Conservation (phyloP, 768 basidiomycete species). For the Suillus hirtellus region DNA sequence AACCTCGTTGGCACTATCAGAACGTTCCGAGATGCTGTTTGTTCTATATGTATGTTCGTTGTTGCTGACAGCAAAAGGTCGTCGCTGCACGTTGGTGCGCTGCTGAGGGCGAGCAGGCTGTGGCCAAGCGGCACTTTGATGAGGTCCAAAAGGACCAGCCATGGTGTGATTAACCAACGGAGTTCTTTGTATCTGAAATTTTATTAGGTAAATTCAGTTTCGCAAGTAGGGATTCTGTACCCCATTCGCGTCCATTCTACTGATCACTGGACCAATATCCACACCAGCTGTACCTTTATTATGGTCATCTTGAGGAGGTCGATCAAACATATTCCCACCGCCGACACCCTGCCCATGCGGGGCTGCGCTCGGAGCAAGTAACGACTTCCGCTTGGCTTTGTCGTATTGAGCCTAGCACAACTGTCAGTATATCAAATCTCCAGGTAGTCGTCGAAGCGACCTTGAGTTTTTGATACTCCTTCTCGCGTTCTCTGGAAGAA, state of each 20-base stretch:
- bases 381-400: constrained; percentile 78
- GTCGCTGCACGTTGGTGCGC: constrained; percentile 38
- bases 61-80: constrained; percentile 37
- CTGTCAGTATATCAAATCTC: constrained; percentile 1
- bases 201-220: constrained; percentile 11
- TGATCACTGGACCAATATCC: constrained; percentile 57
- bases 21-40: constrained; percentile 52
- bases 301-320: constrained; percentile 22
- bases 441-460: constrained; percentile 32
- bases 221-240: constrained; percentile 33
- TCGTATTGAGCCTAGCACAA: constrained; percentile 67
- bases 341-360: constrained; percentile 22
- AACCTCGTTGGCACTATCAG: constrained; percentile 73
- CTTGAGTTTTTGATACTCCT: constrained; percentile 87
- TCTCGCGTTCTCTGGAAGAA: constrained; percentile 71
- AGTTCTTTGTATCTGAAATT: constrained; percentile 64
- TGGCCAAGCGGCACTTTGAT: constrained; percentile 33
- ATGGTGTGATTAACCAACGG: constrained; percentile 56
- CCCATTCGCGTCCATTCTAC: constrained; percentile 65
- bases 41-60: constrained; percentile 45
- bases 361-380: constrained; percentile 50
- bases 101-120: constrained; percentile 27
- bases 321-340: constrained; percentile 19
- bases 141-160: constrained; percentile 33
- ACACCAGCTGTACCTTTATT: constrained; percentile 29